Percentiles rank a stretch among this genome's conserved stretches.
These are phyloP conservation scores for Anisodus acutangulus DNA, from an alignment of 257 asterid species.

Conservation along the genomic window DNA sequence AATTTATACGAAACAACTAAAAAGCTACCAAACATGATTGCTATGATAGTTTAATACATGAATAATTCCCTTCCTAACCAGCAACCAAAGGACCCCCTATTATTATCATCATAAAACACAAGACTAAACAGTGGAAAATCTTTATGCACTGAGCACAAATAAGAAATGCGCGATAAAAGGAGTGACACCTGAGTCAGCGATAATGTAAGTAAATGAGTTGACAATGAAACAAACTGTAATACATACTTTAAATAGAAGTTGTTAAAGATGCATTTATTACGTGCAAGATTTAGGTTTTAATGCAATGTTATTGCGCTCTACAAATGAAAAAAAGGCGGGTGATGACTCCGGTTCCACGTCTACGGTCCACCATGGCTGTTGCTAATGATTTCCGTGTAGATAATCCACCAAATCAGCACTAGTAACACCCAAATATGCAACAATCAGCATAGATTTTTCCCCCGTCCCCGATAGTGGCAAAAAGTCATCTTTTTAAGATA, in stretches of 20 bases:
- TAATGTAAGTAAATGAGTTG: neutral
- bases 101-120: too few species aligned
- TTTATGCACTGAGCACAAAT: neutral
- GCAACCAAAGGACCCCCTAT: too few species aligned
- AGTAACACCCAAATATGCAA: neutral
- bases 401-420: constrained; percentile 37
- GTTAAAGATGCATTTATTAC: neutral
- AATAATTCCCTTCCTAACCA: too few species aligned
- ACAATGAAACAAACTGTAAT: neutral
- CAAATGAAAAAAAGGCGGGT: constrained; percentile 37
- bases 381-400: constrained; percentile 31
- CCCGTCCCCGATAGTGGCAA: neutral
- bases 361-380: constrained; percentile 7
- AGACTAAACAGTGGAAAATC: neutral
- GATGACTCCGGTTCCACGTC: constrained; percentile 45
- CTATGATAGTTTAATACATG: too few species aligned
- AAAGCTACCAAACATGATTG: too few species aligned
- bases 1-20: too few species aligned
- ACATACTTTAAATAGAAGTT: neutral
- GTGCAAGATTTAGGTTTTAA: neutral
- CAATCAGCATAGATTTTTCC: neutral
- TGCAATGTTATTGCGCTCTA: constrained; percentile 2
- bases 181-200: neutral
- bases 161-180: neutral
- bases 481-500: neutral